Evolutionary conservation across 176 grass and related monocot genomes (phyloP).

Genomic region (Eleusine coracana): DNA sequence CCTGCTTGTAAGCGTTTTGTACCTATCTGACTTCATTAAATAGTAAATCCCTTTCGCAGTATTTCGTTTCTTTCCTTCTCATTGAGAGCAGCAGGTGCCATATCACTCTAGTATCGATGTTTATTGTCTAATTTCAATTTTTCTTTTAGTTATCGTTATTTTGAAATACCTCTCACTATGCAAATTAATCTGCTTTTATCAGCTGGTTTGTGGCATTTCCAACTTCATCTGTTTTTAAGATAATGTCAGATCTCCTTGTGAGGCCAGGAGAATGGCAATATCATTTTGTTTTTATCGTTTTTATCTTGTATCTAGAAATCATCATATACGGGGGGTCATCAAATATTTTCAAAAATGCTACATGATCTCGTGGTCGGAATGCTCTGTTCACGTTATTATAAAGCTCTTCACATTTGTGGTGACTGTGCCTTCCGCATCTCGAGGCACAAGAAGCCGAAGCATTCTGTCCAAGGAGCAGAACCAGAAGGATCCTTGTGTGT

Average conservation of each 20-base stretch:
- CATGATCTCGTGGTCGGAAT: not conserved
- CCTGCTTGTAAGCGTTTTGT: constrained; percentile 31
- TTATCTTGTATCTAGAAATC: not conserved
- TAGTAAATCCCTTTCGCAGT: constrained; percentile 32
- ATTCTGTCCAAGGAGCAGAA: not conserved
- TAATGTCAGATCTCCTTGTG: constrained; percentile 16
- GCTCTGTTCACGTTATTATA: not conserved
- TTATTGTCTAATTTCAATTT: constrained; percentile 7
- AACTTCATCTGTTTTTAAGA: not conserved
- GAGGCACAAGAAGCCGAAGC: constrained; percentile 7
- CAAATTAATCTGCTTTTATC: constrained; percentile 1
- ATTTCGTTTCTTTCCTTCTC: constrained; percentile 35
- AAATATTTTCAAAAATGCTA: constrained; percentile 5
- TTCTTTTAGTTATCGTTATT: not conserved
- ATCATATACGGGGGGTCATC: not conserved
- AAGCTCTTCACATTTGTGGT: constrained; percentile 13
- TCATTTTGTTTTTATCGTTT: not conserved
- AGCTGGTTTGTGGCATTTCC: not conserved
- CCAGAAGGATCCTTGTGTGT: constrained; percentile 2
- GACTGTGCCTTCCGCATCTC: constrained; percentile 17
- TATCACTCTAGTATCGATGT: constrained; percentile 24
- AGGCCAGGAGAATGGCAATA: not conserved
- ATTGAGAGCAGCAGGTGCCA: constrained; percentile 27
- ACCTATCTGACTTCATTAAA: constrained; percentile 30
- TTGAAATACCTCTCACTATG: constrained; percentile 8